Conservation (phyloP, 805 yeast species). For the Scheffersomyces coipomensis region DNA sequence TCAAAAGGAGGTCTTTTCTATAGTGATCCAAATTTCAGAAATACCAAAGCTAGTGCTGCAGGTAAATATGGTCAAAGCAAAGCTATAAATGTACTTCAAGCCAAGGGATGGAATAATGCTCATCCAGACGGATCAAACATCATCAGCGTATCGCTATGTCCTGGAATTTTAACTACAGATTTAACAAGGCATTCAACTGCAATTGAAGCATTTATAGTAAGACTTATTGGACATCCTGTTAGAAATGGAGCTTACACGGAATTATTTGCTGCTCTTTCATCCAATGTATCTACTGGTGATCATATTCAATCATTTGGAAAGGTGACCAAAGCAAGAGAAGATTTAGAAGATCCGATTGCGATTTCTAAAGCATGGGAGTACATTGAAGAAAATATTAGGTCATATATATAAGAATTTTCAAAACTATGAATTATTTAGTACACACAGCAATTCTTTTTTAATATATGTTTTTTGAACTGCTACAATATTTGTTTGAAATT, state of each 20-base stretch:
- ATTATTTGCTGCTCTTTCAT: conserved; percentile 40
- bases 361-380: conserved; percentile 35
- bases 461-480: too few species aligned
- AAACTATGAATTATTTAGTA: too few species aligned
- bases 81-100: conserved; percentile 36
- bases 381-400: conserved; percentile 21
- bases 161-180: conserved; percentile 39
- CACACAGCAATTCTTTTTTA: too few species aligned
- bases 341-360: conserved; percentile 17
- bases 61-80: conserved; percentile 43
- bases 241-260: conserved; percentile 45
- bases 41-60: conserved; percentile 8
- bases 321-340: conserved; percentile 1
- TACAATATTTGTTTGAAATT: too few species aligned
- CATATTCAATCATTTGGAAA: conserved; percentile 37
- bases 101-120: conserved; percentile 28
- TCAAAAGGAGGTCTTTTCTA: conserved; percentile 31
- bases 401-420: too few species aligned
- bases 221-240: conserved; percentile 15
- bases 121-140: conserved; percentile 26
- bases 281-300: conserved; percentile 34
- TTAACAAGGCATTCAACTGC: conserved; percentile 24
- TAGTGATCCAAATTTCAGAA: conserved; percentile 25
- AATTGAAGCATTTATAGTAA: not conserved
- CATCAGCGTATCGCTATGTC: conserved; percentile 36